Evolutionary conservation across 2,329 filamentous ascomycete genomes (phyloP).

Genomic region (Drechslera avenae): DNA sequence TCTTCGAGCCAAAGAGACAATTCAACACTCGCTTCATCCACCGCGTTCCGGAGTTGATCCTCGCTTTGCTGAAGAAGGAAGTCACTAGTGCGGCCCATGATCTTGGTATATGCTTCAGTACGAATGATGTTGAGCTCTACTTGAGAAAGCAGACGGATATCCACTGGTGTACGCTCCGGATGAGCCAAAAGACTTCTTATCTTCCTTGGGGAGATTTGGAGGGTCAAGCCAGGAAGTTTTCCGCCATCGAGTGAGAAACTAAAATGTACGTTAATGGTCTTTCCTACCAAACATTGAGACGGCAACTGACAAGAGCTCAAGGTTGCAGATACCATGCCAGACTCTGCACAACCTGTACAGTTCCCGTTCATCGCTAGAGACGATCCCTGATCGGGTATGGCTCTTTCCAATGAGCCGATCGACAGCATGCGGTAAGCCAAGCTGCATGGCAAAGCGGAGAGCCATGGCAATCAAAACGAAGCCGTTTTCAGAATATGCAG

Average conservation of each 20-base stretch:
- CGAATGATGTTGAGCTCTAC: slow-evolving; percentile 56
- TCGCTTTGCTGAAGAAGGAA: slow-evolving; percentile 24
- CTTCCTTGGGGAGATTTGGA: slow-evolving; percentile 49
- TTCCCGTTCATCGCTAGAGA: slow-evolving; percentile 33
- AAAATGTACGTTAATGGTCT: not conserved
- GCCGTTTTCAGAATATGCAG: slow-evolving; percentile 60
- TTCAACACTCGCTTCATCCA: slow-evolving; percentile 33
- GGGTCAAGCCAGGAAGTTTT: slow-evolving; percentile 49
- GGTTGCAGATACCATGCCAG: slow-evolving; percentile 60
- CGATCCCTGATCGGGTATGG: not conserved
- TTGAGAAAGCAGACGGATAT: slow-evolving; percentile 60
- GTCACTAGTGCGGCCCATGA: slow-evolving; percentile 17
- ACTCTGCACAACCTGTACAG: slow-evolving; percentile 50
- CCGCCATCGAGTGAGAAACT: slow-evolving; percentile 55
- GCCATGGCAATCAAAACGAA: slow-evolving; percentile 58
- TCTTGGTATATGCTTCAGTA: slow-evolving; percentile 33
- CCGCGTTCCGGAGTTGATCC: slow-evolving; percentile 20
- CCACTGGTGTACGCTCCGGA: slow-evolving; percentile 53
- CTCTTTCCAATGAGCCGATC: slow-evolving; percentile 49
- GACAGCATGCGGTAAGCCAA: slow-evolving; percentile 49
- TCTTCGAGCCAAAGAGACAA: slow-evolving; percentile 51
- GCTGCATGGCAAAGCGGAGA: slow-evolving; percentile 57
- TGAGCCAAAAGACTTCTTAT: slow-evolving; percentile 54
- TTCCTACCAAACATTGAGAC: not conserved
- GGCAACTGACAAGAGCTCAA: slow-evolving; percentile 52